Evolutionary conservation across 2,329 filamentous ascomycete genomes (phyloP).

Genomic region (Cercospora sp.): DNA sequence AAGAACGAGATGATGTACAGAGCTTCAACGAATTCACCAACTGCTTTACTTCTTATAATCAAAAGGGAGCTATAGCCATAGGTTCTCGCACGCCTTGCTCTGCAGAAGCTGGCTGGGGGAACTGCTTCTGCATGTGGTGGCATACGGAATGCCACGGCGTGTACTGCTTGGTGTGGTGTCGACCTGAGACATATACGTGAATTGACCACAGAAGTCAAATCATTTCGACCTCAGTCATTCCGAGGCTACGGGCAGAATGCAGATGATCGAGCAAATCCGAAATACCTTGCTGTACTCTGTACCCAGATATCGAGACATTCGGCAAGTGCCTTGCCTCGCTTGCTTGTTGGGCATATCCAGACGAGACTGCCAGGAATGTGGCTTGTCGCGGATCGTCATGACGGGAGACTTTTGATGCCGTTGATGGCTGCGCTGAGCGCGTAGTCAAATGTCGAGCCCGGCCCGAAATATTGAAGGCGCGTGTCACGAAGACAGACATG

Average conservation of each 20-base stretch:
- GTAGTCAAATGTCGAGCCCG: neutral
- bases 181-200: constrained; percentile 4
- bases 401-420: neutral
- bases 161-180: constrained; percentile 1
- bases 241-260: constrained; percentile 32
- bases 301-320: neutral
- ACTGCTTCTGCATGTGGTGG: constrained; percentile 23
- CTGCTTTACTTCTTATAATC: neutral
- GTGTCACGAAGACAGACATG: neutral
- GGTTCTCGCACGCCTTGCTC: constrained; percentile 24
- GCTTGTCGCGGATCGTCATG: neutral
- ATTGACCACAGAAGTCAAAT: neutral
- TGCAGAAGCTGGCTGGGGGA: constrained; percentile 33
- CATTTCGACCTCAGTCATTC: constrained; percentile 33
- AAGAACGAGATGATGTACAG: neutral
- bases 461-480: neutral
- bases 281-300: constrained; percentile 31
- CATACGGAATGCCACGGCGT: constrained; percentile 28
- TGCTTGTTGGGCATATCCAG: neutral
- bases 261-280: constrained; percentile 34
- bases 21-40: neutral
- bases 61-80: neutral
- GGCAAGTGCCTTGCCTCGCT: neutral
- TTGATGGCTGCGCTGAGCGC: neutral
- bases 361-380: constrained; percentile 4